Evolutionary conservation across 352 stramenopile species (phyloP), one percentile per base, ranked within the genome.

Genomic region (Phytophthora hybrid): DNA sequence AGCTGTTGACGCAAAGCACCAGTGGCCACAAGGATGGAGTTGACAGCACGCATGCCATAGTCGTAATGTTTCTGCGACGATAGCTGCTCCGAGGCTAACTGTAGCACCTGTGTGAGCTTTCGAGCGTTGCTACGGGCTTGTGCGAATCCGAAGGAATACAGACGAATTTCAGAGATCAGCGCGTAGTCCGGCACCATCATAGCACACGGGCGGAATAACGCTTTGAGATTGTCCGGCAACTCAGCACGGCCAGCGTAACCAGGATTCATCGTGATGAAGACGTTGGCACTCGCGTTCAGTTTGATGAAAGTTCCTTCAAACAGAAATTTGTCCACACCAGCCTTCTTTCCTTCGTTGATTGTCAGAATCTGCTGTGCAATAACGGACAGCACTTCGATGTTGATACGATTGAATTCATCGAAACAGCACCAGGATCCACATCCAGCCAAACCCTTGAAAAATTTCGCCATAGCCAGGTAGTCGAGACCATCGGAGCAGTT

Each of bases 121-220:
- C 95, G 92, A 1, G 94, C 93, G 13, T 98, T 97, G 54, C 83
- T 93, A 8, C 90, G 87, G 55, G 73, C 94, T 64, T 98, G 87
- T 5, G 92, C 83, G 73, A 98, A 99, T 1, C 95, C 95, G 47
- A 98, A 98, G 29, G 91, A 97, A 69, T 98, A 98, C 51, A 98
- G 74, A 14, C 94, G 92, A 68, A 98, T 98, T 73, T 98, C 92
- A 3, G 92, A 94, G 69, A 98, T 98, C 47, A 98, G 82, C 0
- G 95, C 94, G 64, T 98, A 98, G 77, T 98, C 93, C 16, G 95
- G 95, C 47, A 98, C 95, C 95, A 98, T 98, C 95, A 98, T 98
- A 5, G 95, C 95, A 58, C 95, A 98, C 10, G 92, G 92, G 16
- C 95, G 88, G 73, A 98, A 98, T 5, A 98, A 76, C 16, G 96